Percentiles rank a stretch among this genome's conserved stretches.
Conservation (phyloP, 2,329 filamentous ascomycete species). For the Colletotrichum cuscutae region DNA sequence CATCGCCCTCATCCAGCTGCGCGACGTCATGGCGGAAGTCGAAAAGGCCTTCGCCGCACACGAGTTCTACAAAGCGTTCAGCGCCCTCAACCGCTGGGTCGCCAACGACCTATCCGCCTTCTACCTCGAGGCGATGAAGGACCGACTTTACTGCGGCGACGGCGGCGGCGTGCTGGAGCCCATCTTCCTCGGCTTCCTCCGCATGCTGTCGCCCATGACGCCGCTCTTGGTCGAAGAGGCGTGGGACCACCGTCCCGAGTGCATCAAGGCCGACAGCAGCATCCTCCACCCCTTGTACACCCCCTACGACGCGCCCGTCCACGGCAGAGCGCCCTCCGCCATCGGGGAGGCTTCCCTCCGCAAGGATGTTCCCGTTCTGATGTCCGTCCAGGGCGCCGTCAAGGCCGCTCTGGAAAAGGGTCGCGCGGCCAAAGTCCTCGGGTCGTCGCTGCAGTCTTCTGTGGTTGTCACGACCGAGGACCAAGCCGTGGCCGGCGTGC, state of each 20-base stretch:
- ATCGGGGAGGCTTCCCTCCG: conserved; percentile 52
- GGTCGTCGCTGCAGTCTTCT: conserved; percentile 82
- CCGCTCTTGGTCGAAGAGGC: conserved; percentile 89
- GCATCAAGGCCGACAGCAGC: conserved; percentile 62
- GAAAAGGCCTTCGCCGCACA: conserved; percentile 73
- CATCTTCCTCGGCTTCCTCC: conserved; percentile 77
- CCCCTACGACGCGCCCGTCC: conserved; percentile 56
- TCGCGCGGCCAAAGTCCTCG: conserved; percentile 76
- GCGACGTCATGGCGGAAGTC: conserved; percentile 72
- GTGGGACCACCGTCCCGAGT: conserved; percentile 79
- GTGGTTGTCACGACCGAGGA: conserved; percentile 66
- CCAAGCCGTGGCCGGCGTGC: conserved; percentile 42
- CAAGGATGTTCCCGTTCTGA: conserved; percentile 58
- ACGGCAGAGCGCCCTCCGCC: conserved; percentile 52
- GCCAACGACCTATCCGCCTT: conserved; percentile 88
- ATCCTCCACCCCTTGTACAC: conserved; percentile 55
- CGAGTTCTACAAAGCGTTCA: conserved; percentile 85
- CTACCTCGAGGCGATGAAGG: conserved; percentile 93
- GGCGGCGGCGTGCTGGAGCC: conserved; percentile 71
- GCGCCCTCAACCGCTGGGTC: conserved; percentile 82
- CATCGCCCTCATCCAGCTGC: conserved; percentile 81
- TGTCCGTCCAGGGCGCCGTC: conserved; percentile 70
- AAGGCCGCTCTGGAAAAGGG: conserved; percentile 81
- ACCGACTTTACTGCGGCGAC: conserved; percentile 87
- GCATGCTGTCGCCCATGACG: conserved; percentile 83